Evolutionary conservation across 768 basidiomycete genomes (phyloP).

Genomic region (Pleurotus djamor): DNA sequence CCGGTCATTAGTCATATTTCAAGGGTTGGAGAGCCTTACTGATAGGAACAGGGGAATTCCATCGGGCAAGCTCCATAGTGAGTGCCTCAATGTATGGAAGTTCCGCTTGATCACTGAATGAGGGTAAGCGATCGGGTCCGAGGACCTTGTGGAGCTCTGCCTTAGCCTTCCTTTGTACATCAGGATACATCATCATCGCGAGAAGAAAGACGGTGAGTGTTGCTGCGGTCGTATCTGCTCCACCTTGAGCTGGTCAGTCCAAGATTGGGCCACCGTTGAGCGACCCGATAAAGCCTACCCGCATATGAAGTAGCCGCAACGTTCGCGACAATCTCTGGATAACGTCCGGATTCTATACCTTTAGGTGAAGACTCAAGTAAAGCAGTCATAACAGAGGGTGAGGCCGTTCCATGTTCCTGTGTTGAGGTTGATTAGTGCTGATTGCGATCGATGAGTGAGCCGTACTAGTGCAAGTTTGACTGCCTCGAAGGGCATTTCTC

Average conservation of each 20-base stretch:
- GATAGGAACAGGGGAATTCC: constrained; percentile 14
- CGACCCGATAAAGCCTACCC: not conserved
- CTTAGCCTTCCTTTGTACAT: constrained; percentile 24
- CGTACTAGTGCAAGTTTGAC: not conserved
- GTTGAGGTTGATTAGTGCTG: too few relatives aligned
- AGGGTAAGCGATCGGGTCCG: constrained; percentile 25
- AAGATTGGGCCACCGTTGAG: not conserved
- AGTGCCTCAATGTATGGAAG: constrained; percentile 31
- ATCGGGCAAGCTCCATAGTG: constrained; percentile 26
- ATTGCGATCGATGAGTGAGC: too few relatives aligned
- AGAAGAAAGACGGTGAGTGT: constrained; percentile 22
- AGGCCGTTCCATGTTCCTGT: too few relatives aligned
- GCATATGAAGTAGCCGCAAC: not conserved
- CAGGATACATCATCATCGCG: constrained; percentile 26
- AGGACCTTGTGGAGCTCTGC: constrained; percentile 27
- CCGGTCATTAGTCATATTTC: constrained; percentile 21
- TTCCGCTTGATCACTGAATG: constrained; percentile 19
- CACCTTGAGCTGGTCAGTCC: constrained; percentile 14
- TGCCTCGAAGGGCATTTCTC: not conserved
- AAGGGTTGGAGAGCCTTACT: not conserved
- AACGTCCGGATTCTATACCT: too few relatives aligned
- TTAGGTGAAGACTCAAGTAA: too few relatives aligned
- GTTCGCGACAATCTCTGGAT: too few relatives aligned
- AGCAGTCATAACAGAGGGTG: too few relatives aligned
- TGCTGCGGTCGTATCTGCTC: constrained; percentile 25